These are phyloP conservation scores for Oryza rufipogon DNA, from an alignment of 176 grass and related monocot species.

Conservation along the genomic window DNA sequence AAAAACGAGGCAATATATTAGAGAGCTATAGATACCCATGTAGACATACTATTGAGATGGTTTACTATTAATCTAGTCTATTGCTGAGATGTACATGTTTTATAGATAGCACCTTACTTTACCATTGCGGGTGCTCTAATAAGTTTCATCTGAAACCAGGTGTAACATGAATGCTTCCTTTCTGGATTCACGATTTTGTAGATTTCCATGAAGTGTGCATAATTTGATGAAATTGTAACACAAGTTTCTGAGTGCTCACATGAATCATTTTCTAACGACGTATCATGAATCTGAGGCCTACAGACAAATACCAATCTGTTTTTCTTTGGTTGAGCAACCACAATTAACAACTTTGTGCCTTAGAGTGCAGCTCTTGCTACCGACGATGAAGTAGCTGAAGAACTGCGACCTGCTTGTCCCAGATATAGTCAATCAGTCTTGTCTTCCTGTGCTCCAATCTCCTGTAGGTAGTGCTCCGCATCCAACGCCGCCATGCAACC, in stretches of 20 bases:
- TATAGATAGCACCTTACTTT: too few relatives aligned
- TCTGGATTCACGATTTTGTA: background rate
- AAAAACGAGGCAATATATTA: too few relatives aligned
- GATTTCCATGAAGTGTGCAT: background rate
- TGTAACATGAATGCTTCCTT: background rate
- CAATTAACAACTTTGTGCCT: background rate
- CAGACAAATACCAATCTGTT: background rate
- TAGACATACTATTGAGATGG: too few relatives aligned
- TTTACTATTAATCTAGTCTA: too few relatives aligned
- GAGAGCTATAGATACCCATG: too few relatives aligned
- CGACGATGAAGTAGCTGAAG: background rate
- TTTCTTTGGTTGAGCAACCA: background rate
- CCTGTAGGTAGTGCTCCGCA: conserved; percentile 94
- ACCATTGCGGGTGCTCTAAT: background rate
- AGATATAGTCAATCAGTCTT: conserved; percentile 69
- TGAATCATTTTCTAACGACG: conserved; percentile 33
- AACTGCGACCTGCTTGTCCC: background rate
- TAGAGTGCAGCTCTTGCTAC: conserved; percentile 42
- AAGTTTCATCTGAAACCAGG: background rate
- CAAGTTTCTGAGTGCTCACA: background rate
- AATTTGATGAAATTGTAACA: background rate
- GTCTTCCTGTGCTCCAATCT: conserved; percentile 71
- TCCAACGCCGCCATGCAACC: conserved; percentile 98
- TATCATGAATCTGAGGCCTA: conserved; percentile 27
- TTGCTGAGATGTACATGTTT: too few relatives aligned